Evolutionary conservation across 2,329 filamentous ascomycete species (phyloP), one percentile per base, ranked within the genome.

Genomic region (Septoria petroselini): DNA sequence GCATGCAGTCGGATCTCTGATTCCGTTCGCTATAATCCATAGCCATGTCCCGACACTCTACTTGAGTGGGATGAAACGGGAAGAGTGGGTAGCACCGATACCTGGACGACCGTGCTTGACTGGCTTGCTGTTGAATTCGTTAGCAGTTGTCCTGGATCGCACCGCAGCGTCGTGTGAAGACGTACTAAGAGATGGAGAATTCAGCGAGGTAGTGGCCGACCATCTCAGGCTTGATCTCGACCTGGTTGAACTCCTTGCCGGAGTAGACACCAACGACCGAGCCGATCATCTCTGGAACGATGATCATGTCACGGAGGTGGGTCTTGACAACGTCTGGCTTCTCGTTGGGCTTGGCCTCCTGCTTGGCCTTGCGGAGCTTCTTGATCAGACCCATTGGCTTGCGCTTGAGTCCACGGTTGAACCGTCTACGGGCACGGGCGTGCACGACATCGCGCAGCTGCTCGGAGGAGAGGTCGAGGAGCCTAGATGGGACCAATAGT

Each of bases 41-140:
- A 39, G 14, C 25, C 35, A 11, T 12, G 14, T 17, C 33, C 29
- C 23, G 9, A 3, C 33, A 18, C 25, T 47, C 43, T 96, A 97
- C 84, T 98, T 98, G 77, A 98, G 87, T 77, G 93, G 93, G 83
- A 98, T 98, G 87, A 98, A 98, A 85, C 93, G 90, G 77, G 93
- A 98, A 81, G 91, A 97, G 88, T 98, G 91, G 69, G 93, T 98
- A 72, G 93, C 93, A 94, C 93, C 93, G 73, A 98, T 98, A 97
- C 93, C 93, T 72, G 93, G 93, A 78, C 93, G 83, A 85, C 93
- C 93, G 87, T 98, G 93, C 88, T 97, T 98, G 86, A 98, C 93
- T 71, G 93, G 93, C 81, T 91, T 91, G 88, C 90, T 95, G 70
- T 72, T 51, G 54, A 33, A 59, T 50, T 63, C 67, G 76, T 87